Base-by-base conservation (phyloP, 768 basidiomycete genomes). In the Psilocybe azurescens region DNA sequence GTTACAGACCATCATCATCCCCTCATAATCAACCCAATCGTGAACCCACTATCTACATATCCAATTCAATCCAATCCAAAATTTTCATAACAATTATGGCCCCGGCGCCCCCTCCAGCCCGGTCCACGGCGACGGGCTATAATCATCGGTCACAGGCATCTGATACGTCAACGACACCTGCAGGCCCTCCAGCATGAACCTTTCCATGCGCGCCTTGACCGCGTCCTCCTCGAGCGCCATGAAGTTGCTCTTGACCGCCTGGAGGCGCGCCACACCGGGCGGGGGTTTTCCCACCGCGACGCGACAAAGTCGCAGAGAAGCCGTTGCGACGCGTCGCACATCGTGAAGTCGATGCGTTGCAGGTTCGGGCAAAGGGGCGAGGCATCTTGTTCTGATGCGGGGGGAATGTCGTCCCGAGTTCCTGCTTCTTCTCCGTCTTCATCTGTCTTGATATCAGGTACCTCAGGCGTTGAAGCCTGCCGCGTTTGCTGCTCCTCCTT, bases 71-170 rank as follows among this genome's bases (percentile, higher is more conserved):
- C 33, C 7, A 6, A 11, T 36, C 33, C 33, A 7, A 36, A 36
- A 36, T 1, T 11, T 11, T 36, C 33, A 11, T 36, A 6, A 24
- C 24, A 24, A 11, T 36, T 11, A 36, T 11, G 33, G 6, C 33
- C 33, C 33, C 16, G 50, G 49, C 13, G 53, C 51, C 1, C 53
- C 59, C 14, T 71, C 70, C 50, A 74, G 46, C 1, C 72, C 73
- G 11, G 70, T 72, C 73, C 73, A 74, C 20, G 73, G 72, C 7
- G 72, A 73, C 2, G 73, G 73, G 33, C 66, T 68, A 52, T 68
- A n/a, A 51, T 73, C 72, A 33, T 72, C 73, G 29, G 58, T 67
- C 1, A 66, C 60, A 10, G 70, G 63, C 14, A 66, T 59, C 53
- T 70, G 72, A 58, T 69, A 72, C 4, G 65, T 65, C 18, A 74